These are phyloP conservation scores for Paramecium pentaurelia DNA, from an alignment of 73 alveolate genomes.

Conservation along the genomic window DNA sequence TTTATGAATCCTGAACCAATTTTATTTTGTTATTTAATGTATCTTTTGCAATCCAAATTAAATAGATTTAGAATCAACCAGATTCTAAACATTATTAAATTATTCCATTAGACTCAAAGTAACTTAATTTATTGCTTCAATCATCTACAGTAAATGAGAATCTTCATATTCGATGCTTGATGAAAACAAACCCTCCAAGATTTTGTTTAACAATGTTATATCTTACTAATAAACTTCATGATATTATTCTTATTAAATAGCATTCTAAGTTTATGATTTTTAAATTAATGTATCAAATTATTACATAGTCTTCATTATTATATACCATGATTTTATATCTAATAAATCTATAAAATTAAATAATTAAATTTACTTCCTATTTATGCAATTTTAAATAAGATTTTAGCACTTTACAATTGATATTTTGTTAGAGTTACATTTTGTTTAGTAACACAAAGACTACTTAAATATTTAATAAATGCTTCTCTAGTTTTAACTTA, in stretches of 20 bases:
- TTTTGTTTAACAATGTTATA: background rate
- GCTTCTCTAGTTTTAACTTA: background rate
- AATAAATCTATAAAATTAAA: background rate
- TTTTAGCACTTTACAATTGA: background rate
- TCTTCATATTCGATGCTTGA: slow-evolving; percentile 8
- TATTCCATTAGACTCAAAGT: slow-evolving; percentile 37
- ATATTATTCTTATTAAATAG: background rate
- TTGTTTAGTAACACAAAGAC: background rate
- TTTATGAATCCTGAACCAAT: slow-evolving; percentile 10
- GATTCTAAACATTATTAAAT: background rate
- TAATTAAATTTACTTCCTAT: background rate
- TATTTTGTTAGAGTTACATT: background rate
- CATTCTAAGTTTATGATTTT: background rate
- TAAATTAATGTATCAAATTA: background rate
- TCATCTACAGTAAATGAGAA: background rate
- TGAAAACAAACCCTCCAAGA: background rate
- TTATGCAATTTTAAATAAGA: slow-evolving; percentile 23
- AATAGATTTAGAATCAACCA: background rate
- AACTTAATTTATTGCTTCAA: slow-evolving; percentile 35
- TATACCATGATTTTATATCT: slow-evolving; percentile 11
- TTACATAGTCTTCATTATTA: slow-evolving; percentile 21
- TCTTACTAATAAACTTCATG: background rate
- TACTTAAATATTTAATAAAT: background rate
- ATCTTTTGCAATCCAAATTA: slow-evolving; percentile 1
- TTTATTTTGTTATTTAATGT: background rate